Evolutionary conservation across 345 rosid species (phyloP), one percentile per base, ranked within the genome.

Genomic region (Orychophragmus violaceus): DNA sequence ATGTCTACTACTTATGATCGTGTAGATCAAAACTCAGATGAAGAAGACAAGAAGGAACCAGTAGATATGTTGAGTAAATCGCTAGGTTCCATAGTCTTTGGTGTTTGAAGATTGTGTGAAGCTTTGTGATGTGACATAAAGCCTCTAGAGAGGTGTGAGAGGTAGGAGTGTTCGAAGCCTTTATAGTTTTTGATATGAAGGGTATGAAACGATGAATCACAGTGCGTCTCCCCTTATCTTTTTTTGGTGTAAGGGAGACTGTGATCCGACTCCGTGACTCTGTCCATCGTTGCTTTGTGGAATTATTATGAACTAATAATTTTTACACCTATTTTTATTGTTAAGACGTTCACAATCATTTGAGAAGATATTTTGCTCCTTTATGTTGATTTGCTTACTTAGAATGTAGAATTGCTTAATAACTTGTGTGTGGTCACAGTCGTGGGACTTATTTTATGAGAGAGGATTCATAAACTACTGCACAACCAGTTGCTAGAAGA

Each of bases 1-100:
- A 76, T 90, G 25, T 81, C 98, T 56, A 71, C 83, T 60, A 71
- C 83, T 60, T 72, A 72, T 69, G 71, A 77, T 1, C 80, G 87
- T 61, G 44, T 37, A 12, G 27, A 18, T 23, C 59, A n/a, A n/a
- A 69, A 8, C 12, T 42, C 65, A 21, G 61, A 49, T 29, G 69
- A 12, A 10, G 4, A 8, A 59, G 62, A 41, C 19, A 66, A 73
- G 57, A 29, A 54, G 53, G 50, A 36, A 48, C 30, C 28, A 4
- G 56, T 66, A 51, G 62, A 42, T 30, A 28, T 59, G 62, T 25
- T 66, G 48, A 30, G 62, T 24, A 49, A 53, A 45, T 52, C 72
- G 14, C 62, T 42, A 5, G 56, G 72, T 17, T 51, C 72, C 42
- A 10, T 64, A 28, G 46, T 49, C 46, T 64, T 72, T 4, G 70